A percentile compares a stretch with the other conserved stretches of the same genome.
phyloP scores from a whole-genome alignment of 345 rosid species.

The Eucalyptus lansdowneana region DNA sequence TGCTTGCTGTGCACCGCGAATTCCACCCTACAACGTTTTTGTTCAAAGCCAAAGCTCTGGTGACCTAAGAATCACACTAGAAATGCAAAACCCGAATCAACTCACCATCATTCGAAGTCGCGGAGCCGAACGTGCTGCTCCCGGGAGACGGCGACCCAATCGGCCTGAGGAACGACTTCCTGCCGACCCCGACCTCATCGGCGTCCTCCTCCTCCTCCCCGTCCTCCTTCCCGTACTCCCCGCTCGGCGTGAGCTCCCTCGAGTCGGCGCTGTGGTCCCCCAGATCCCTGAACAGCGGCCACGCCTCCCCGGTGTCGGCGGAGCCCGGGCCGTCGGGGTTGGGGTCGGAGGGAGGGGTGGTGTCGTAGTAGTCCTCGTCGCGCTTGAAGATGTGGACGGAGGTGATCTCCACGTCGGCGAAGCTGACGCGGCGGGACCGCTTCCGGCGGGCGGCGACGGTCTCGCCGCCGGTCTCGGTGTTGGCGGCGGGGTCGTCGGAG shows the following conservation, averaged over 20 bases:
- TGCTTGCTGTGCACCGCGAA: not conserved
- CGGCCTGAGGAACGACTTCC: slow-evolving; percentile 51
- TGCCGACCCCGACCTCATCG: not conserved
- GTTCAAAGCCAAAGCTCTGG: not conserved
- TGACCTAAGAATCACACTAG: too few species aligned
- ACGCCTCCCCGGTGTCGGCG: slow-evolving; percentile 15
- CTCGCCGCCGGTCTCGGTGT: slow-evolving; percentile 66
- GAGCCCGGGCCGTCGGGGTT: slow-evolving; percentile 5
- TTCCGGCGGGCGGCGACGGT: slow-evolving; percentile 48
- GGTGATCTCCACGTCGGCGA: slow-evolving; percentile 88
- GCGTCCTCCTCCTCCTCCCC: slow-evolving; percentile 20
- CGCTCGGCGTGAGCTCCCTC: slow-evolving; percentile 3
- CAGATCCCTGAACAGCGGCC: slow-evolving; percentile 44
- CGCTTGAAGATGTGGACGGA: slow-evolving; percentile 84
- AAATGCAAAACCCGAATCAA: not conserved
- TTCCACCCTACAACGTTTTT: not conserved
- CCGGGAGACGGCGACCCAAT: slow-evolving; percentile 73
- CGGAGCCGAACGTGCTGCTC: slow-evolving; percentile 59
- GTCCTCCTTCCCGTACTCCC: slow-evolving; percentile 9
- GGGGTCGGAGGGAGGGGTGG: slow-evolving; percentile 29
- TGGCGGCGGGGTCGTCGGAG: slow-evolving; percentile 23
- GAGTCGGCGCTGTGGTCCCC: slow-evolving; percentile 43
- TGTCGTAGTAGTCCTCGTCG: slow-evolving; percentile 77
- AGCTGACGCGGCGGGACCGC: slow-evolving; percentile 90
- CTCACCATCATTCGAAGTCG: slow-evolving; percentile 64